Percentiles rank a stretch among this genome's conserved stretches.
These are phyloP conservation scores for Crucihimalaya himalaica DNA, from an alignment of 345 rosid species.

Conservation along the genomic window DNA sequence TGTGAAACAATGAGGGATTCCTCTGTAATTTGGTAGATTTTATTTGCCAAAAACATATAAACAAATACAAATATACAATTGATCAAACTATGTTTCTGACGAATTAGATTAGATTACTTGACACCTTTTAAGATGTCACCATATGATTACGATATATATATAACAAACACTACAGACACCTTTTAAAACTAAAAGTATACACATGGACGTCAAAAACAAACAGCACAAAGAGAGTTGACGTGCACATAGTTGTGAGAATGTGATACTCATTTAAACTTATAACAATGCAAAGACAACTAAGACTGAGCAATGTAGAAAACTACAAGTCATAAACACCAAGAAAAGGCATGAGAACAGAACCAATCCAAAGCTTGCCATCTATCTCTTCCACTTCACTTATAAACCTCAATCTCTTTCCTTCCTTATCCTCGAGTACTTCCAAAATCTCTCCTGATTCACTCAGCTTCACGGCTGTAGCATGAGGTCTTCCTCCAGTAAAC, in stretches of 20 bases:
- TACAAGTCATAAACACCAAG: slow-evolving; percentile 52
- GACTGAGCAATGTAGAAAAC: slow-evolving; percentile 11
- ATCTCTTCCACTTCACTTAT: slow-evolving; percentile 79
- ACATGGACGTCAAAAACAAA: not conserved
- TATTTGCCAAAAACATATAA: too few species aligned
- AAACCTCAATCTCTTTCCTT: slow-evolving; percentile 55
- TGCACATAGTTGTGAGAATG: slow-evolving; percentile 7
- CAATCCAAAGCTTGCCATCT: slow-evolving; percentile 67
- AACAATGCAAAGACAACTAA: slow-evolving; percentile 1
- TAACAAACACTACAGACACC: not conserved
- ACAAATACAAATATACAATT: too few species aligned
- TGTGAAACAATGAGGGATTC: too few species aligned
- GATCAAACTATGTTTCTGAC: too few species aligned
- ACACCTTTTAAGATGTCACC: not conserved
- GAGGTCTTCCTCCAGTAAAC: slow-evolving; percentile 58
- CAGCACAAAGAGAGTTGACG: not conserved
- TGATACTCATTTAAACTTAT: not conserved
- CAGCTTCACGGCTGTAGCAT: slow-evolving; percentile 62
- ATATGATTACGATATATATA: not conserved
- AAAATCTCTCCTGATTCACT: slow-evolving; percentile 56
- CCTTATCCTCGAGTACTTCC: slow-evolving; percentile 53
- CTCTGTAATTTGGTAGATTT: too few species aligned
- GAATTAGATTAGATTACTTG: not conserved
- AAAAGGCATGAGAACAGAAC: slow-evolving; percentile 66
- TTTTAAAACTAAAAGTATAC: not conserved